Evolutionary conservation across 495 filamentous ascomycete genomes (phyloP).

Genomic region (Aspergillus wentii): DNA sequence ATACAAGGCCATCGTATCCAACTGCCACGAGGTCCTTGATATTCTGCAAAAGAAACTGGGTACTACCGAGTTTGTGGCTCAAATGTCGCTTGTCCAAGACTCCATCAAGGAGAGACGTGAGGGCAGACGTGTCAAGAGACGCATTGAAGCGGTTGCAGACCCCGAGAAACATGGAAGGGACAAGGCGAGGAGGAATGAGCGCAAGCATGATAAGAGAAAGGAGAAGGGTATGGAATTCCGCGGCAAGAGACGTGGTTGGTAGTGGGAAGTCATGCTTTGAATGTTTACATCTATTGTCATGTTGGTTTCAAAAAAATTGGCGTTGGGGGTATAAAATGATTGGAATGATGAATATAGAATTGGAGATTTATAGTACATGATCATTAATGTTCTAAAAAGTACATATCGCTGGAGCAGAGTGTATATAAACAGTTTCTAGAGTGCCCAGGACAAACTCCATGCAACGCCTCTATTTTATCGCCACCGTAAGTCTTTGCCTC

Average conservation of each 20-base stretch:
- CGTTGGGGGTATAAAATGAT: constrained; percentile 17
- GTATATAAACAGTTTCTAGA: constrained; percentile 6
- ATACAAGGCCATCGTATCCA: constrained; percentile 62
- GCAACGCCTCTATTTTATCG: constrained; percentile 2
- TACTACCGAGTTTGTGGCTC: constrained; percentile 66
- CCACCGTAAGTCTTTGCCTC: too few species aligned
- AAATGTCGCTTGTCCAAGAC: constrained; percentile 63
- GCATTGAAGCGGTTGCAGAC: constrained; percentile 74
- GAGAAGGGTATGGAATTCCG: constrained; percentile 66
- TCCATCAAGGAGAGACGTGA: constrained; percentile 64
- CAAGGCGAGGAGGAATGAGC: constrained; percentile 82
- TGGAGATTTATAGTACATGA: constrained; percentile 13
- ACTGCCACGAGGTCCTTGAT: constrained; percentile 68
- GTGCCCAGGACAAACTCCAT: neutral
- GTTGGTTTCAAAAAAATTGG: constrained; percentile 22
- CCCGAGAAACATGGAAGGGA: constrained; percentile 72
- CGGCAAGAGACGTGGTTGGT: constrained; percentile 66
- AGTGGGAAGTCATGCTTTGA: constrained; percentile 13
- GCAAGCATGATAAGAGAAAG: constrained; percentile 78
- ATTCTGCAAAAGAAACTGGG: constrained; percentile 77
- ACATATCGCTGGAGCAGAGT: constrained; percentile 12
- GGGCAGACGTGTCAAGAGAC: constrained; percentile 71
- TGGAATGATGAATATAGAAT: constrained; percentile 8
- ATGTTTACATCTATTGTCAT: constrained; percentile 9
- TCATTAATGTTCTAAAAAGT: constrained; percentile 2